Percentiles rank a stretch among this genome's conserved stretches.
phyloP scores from a whole-genome alignment of 345 rosid genomes.

The Moricandia moricandioides region DNA sequence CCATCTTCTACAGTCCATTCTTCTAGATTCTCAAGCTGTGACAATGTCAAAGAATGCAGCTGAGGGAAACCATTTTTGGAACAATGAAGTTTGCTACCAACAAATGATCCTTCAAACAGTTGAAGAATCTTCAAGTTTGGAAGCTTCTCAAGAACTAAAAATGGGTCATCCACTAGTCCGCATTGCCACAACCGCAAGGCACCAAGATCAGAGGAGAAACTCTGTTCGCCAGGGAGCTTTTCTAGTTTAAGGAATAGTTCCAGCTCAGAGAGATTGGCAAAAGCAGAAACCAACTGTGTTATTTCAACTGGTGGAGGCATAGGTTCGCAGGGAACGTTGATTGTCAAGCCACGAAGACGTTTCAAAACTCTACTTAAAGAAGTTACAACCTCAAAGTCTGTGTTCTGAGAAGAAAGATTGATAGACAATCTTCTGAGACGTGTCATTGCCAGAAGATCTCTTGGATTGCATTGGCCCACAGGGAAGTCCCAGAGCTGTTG shows the following conservation, averaged over 20 bases:
- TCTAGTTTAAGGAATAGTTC: not conserved
- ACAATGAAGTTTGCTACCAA: constrained; percentile 36
- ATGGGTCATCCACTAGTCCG: constrained; percentile 36
- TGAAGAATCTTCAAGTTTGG: constrained; percentile 26
- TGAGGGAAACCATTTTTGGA: constrained; percentile 26
- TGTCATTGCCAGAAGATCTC: constrained; percentile 13
- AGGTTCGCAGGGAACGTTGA: constrained; percentile 8
- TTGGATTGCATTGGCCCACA: constrained; percentile 22
- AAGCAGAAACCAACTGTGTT: constrained; percentile 10
- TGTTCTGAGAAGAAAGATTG: constrained; percentile 21
- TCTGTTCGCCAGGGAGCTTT: constrained; percentile 20
- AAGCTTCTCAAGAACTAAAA: not conserved
- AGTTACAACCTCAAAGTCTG: constrained; percentile 12
- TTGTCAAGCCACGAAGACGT: constrained; percentile 20
- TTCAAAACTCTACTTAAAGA: not conserved
- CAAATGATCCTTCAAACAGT: constrained; percentile 30
- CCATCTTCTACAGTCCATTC: constrained; percentile 33
- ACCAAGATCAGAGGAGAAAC: constrained; percentile 33
- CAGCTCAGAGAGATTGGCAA: not conserved
- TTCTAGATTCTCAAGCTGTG: constrained; percentile 2
- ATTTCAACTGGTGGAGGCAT: constrained; percentile 26
- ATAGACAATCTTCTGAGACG: constrained; percentile 23
- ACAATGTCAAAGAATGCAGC: constrained; percentile 22
- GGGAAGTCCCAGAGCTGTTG: constrained; percentile 29
- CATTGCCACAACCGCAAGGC: constrained; percentile 42